These are phyloP conservation scores for Plasmodium falciparum DNA, from an alignment of 169 alveolate species.

Conservation along the genomic window DNA sequence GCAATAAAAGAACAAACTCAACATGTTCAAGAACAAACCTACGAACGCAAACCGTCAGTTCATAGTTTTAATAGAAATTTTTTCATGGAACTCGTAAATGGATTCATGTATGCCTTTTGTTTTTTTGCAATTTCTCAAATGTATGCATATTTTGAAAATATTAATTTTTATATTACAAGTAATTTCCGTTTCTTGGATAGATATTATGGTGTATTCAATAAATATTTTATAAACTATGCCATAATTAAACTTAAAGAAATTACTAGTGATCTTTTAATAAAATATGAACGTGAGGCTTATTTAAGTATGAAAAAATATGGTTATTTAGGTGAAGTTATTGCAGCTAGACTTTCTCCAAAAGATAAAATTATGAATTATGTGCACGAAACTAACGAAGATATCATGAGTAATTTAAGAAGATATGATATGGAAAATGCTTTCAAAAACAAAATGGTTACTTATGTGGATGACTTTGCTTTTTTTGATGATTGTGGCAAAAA, in stretches of 20 bases:
- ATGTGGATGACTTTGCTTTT: conserved; percentile 30
- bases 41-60: not conserved
- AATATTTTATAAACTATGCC: not conserved
- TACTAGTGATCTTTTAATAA: conserved; percentile 10
- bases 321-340: not conserved
- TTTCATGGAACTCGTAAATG: not conserved
- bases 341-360: conserved; percentile 9
- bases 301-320: not conserved
- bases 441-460: not conserved
- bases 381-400: not conserved
- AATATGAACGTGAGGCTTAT: not conserved
- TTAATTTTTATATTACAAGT: conserved; percentile 2
- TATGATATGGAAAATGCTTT: conserved; percentile 6
- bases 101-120: not conserved
- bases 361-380: not conserved
- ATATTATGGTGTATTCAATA: conserved; percentile 1
- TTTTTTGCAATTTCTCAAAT: not conserved
- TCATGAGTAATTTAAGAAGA: not conserved
- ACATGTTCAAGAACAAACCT: too few relatives aligned
- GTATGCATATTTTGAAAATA: conserved; percentile 12
- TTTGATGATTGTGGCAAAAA: conserved; percentile 10
- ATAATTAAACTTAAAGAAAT: not conserved
- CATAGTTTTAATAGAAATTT: not conserved
- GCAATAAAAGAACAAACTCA: not conserved
- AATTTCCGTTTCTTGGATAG: conserved; percentile 26